Conservation (phyloP, 257 asterid genomes). For the Capsicum rhomboideum region DNA sequence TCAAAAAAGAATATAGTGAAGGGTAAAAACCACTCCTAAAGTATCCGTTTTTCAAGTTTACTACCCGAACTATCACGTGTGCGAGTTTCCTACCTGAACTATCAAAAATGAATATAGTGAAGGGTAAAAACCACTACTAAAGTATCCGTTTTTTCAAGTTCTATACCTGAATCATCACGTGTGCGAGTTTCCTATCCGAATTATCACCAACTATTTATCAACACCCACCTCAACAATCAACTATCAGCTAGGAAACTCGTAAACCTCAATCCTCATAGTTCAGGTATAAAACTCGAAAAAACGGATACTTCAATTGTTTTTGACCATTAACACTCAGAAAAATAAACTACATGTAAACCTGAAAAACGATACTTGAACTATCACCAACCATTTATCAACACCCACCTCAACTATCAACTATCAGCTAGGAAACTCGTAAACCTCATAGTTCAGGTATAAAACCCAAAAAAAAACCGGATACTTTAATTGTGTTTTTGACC, state of each 20-base stretch:
- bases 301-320: not conserved
- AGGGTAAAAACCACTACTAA: too few relatives aligned
- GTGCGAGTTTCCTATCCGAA: not conserved
- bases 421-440: too few relatives aligned
- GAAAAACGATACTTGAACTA: too few relatives aligned
- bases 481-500: not conserved
- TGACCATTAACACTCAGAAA: not conserved
- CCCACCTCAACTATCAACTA: not conserved
- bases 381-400: not conserved
- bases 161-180: too few relatives aligned
- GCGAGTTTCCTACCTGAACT: not conserved
- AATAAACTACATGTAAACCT: constrained; percentile 15
- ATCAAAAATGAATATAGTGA: too few relatives aligned
- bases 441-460: not conserved
- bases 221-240: not conserved
- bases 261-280: too few relatives aligned
- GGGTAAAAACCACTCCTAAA: too few relatives aligned
- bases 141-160: too few relatives aligned
- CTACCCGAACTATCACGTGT: too few relatives aligned
- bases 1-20: too few relatives aligned
- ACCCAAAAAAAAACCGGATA: not conserved
- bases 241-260: too few relatives aligned
- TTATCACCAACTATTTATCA: not conserved
- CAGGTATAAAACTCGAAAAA: not conserved
- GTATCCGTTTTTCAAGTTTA: too few relatives aligned